These are phyloP conservation scores for Pezicula neosporulosa DNA, from an alignment of 2,329 filamentous ascomycete species.

Conservation along the genomic window DNA sequence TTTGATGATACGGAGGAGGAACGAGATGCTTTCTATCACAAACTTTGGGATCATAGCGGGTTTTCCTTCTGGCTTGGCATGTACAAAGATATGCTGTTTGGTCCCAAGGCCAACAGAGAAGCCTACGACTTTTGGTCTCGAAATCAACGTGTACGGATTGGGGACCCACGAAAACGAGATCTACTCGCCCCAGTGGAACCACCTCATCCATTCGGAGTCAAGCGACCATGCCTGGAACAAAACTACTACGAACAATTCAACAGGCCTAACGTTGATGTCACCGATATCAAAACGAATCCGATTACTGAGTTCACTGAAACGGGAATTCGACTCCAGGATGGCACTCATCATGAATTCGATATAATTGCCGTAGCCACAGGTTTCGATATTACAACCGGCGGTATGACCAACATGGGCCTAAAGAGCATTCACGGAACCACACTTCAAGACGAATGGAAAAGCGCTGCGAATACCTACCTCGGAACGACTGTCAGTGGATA, in stretches of 20 bases:
- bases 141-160: conserved; percentile 37
- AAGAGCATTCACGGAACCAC: conserved; percentile 22
- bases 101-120: conserved; percentile 38
- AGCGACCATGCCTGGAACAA: conserved; percentile 20
- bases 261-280: conserved; percentile 23
- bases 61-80: conserved; percentile 42
- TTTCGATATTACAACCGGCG: conserved; percentile 35
- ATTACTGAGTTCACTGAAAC: conserved; percentile 21
- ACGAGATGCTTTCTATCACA: conserved; percentile 39
- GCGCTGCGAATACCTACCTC: conserved; percentile 31
- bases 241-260: conserved; percentile 28
- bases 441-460: conserved; percentile 30
- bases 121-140: conserved; percentile 46
- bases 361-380: conserved; percentile 32
- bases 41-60: conserved; percentile 41
- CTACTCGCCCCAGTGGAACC: conserved; percentile 13
- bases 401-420: conserved; percentile 28
- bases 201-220: conserved; percentile 14
- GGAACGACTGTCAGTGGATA: conserved; percentile 35
- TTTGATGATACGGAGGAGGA: conserved; percentile 40
- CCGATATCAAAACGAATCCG: conserved; percentile 24
- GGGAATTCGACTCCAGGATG: conserved; percentile 23
- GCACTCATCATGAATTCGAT: conserved; percentile 24
- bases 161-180: conserved; percentile 26
- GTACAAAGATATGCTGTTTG: conserved; percentile 42